Evolutionary conservation across 441 rosid species (phyloP).

Genomic region (Jatropha podagrica): DNA sequence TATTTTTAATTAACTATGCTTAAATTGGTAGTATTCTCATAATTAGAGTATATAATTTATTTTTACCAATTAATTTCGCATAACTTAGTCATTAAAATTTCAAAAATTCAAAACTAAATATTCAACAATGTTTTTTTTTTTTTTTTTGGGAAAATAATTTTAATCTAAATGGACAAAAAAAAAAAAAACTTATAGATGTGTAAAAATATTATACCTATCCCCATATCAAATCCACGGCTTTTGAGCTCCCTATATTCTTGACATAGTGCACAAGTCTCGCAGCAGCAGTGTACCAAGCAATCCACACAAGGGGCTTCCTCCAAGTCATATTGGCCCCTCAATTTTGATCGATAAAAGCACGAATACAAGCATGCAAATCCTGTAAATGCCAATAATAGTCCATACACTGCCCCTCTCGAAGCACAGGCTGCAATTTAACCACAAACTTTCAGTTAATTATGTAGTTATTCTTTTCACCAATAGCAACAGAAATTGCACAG

Average conservation of each 20-base stretch:
- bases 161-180: too few species aligned
- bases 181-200: too few species aligned
- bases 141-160: too few species aligned
- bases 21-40: too few species aligned
- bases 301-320: conserved; percentile 24
- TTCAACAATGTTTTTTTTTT: too few species aligned
- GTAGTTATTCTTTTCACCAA: too few species aligned
- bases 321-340: conserved; percentile 30
- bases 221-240: conserved; percentile 28
- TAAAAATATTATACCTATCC: conserved; percentile 23
- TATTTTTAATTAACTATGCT: too few species aligned
- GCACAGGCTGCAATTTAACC: conserved; percentile 23
- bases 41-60: too few species aligned
- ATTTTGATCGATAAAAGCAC: conserved; percentile 24
- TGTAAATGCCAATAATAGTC: conserved; percentile 12
- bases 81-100: too few species aligned
- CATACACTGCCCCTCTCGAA: conserved; percentile 22
- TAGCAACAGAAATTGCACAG: too few species aligned
- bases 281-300: conserved; percentile 28
- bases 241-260: conserved; percentile 32
- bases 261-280: conserved; percentile 30
- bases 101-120: too few species aligned
- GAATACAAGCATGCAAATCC: conserved; percentile 28
- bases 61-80: too few species aligned
- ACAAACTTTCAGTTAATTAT: neutral